Percentiles rank a stretch among this genome's conserved stretches.
These are phyloP conservation scores for Aspergillus luchuensis DNA, from an alignment of 2,329 filamentous ascomycete species.

Conservation along the genomic window DNA sequence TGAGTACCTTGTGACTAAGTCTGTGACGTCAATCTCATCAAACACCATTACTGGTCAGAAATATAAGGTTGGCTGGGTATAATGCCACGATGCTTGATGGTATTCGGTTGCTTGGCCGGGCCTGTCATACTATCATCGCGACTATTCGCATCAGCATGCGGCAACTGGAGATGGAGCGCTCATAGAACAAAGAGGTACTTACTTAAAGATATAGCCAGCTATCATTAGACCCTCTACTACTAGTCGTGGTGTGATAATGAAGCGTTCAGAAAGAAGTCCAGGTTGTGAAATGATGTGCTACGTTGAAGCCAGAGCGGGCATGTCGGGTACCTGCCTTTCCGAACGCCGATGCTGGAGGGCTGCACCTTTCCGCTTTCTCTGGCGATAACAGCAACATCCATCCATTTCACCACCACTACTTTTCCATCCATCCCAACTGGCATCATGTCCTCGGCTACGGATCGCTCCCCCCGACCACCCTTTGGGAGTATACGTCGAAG, in stretches of 20 bases:
- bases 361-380: not conserved
- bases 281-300: too few species aligned
- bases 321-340: not conserved
- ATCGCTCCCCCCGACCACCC: not conserved
- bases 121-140: not conserved
- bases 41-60: too few species aligned
- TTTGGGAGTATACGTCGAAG: not conserved
- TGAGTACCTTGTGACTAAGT: conserved; percentile 66
- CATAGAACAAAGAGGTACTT: not conserved
- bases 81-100: not conserved
- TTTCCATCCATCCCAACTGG: not conserved
- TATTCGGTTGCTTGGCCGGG: not conserved
- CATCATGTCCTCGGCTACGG: not conserved
- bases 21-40: conserved; percentile 49
- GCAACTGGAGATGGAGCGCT: not conserved
- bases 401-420: not conserved
- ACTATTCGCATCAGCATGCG: not conserved
- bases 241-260: too few species aligned
- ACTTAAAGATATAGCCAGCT: not conserved
- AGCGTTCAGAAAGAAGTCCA: too few species aligned
- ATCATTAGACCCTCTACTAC: too few species aligned
- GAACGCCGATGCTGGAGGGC: not conserved
- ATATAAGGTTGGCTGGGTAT: not conserved
- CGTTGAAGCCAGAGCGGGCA: not conserved
- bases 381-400: not conserved